Percentiles rank a stretch among this genome's conserved stretches.
phyloP scores from a whole-genome alignment of 2,329 filamentous ascomycete species.

The Talaromyces atroroseus region DNA sequence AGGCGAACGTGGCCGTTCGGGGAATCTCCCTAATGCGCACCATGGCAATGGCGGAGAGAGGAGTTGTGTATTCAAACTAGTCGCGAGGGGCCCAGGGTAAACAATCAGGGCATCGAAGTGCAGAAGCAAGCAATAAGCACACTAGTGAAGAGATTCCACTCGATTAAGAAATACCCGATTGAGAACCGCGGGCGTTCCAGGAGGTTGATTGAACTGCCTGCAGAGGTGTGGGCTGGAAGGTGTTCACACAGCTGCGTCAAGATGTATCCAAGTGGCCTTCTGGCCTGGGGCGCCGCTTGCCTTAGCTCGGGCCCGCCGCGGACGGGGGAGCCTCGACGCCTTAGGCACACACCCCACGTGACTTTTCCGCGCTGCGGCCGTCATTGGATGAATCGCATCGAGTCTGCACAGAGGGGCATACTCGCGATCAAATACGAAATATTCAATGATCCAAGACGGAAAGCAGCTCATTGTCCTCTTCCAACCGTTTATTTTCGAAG shows the following conservation, averaged over 20 bases:
- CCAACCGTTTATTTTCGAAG: not conserved
- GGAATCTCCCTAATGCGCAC: constrained; percentile 94
- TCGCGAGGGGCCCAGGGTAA: constrained; percentile 10
- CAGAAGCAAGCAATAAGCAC: constrained; percentile 15
- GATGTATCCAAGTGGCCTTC: constrained; percentile 37
- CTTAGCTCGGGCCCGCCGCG: not conserved
- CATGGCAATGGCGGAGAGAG: constrained; percentile 53
- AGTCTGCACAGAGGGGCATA: too few species aligned
- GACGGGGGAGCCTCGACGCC: not conserved
- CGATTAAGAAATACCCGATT: not conserved
- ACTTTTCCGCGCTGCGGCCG: constrained; percentile 2
- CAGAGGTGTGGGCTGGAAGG: not conserved
- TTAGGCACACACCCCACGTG: constrained; percentile 9
- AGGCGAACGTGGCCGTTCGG: constrained; percentile 93
- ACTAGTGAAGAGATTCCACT: not conserved
- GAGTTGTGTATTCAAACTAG: constrained; percentile 17
- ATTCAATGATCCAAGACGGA: not conserved
- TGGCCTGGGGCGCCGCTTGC: not conserved
- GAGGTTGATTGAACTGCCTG: not conserved
- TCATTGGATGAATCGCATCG: not conserved
- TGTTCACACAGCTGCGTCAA: constrained; percentile 4
- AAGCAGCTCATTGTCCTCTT: not conserved
- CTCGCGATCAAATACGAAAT: not conserved
- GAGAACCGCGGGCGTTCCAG: not conserved
- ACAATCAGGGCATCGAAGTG: constrained; percentile 10